Conservation (phyloP, 192 early-diverging fungal species). For the Coemansia sp. region DNA sequence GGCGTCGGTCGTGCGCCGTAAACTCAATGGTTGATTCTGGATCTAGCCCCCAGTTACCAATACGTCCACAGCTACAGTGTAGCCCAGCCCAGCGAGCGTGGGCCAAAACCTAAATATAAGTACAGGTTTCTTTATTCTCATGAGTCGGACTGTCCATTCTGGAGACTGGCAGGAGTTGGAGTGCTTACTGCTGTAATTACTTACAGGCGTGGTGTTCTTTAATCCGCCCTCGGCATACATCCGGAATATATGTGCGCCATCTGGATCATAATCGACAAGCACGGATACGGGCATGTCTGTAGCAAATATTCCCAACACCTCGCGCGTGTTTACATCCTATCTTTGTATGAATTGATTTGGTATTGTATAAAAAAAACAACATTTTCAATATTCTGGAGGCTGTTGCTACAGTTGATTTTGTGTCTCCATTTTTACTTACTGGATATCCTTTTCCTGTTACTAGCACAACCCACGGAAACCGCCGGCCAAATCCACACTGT, state of each 20-base stretch:
- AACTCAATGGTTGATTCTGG: conserved; percentile 24
- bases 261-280: conserved; percentile 47
- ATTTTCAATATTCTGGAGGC: background rate
- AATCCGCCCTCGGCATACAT: conserved; percentile 41
- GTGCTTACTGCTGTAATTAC: conserved; percentile 4
- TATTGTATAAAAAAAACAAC: background rate
- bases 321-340: conserved; percentile 51
- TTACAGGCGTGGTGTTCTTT: conserved; percentile 12
- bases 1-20: conserved; percentile 26
- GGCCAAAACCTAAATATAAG: background rate
- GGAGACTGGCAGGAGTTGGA: no score
- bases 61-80: conserved; percentile 28
- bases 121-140: conserved; percentile 4
- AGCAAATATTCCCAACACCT: conserved; percentile 20
- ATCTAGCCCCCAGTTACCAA: conserved; percentile 37
- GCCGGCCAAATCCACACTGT: conserved; percentile 33
- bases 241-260: conserved; percentile 49
- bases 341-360: background rate
- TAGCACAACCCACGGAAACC: conserved; percentile 28
- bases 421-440: conserved; percentile 17
- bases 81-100: conserved; percentile 40
- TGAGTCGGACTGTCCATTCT: no score
- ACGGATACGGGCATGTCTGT: conserved; percentile 4
- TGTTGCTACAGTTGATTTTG: background rate
- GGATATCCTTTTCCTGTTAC: conserved; percentile 49